Percentiles rank a stretch among this genome's conserved stretches.
Conservation (phyloP, 202 grass and related monocot genomes). For the Sporobolus alterniflorus region DNA sequence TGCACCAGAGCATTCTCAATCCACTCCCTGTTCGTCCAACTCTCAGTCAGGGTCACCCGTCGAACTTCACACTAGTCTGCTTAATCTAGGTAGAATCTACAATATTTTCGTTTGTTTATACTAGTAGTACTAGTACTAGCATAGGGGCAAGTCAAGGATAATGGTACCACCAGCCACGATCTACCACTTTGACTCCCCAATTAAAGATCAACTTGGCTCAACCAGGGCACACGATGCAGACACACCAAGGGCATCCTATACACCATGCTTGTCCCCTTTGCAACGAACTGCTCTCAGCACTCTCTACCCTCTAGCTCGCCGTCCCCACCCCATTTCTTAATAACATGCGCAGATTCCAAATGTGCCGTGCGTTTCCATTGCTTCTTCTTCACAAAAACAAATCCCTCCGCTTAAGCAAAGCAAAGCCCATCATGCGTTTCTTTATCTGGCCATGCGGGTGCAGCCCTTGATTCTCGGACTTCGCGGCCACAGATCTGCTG, state of each 20-base stretch:
- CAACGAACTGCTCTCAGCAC: background rate
- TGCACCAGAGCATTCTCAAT: background rate
- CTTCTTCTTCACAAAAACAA: background rate
- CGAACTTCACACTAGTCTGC: background rate
- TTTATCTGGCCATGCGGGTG: slow-evolving; percentile 19
- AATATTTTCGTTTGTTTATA: background rate
- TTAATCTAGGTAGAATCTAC: slow-evolving; percentile 6
- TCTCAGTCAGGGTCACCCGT: no score
- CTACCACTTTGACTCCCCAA: slow-evolving; percentile 37
- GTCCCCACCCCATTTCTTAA: background rate
- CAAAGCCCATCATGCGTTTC: slow-evolving; percentile 2
- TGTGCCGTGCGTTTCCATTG: background rate
- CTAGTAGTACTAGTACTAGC: background rate
- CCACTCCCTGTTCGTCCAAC: background rate
- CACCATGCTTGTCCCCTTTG: slow-evolving; percentile 41
- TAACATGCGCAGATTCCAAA: slow-evolving; percentile 30
- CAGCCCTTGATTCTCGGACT: background rate
- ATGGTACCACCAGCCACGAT: slow-evolving; percentile 7
- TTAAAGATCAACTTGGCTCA: slow-evolving; percentile 31
- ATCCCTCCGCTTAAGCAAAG: background rate
- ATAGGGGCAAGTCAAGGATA: background rate
- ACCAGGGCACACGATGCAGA: slow-evolving; percentile 1
- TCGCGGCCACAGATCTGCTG: slow-evolving; percentile 1
- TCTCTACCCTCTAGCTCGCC: background rate
- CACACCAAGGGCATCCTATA: slow-evolving; percentile 35